Base-by-base conservation (phyloP, 305 asterid genomes). In the Plantago lanceolata region DNA sequence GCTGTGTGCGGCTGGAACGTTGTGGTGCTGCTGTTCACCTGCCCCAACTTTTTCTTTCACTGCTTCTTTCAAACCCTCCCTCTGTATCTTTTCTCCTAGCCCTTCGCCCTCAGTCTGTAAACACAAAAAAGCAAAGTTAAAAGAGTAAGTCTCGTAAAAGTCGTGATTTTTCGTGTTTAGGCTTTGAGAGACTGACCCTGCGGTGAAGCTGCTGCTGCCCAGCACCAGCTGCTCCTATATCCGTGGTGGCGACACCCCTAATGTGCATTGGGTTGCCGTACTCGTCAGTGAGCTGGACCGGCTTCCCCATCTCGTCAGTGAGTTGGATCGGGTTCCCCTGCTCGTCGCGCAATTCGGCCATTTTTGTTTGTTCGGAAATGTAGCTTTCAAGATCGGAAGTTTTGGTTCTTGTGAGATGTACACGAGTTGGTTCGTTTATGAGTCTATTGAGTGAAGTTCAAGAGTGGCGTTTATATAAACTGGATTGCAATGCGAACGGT, bases 321-420 rank as follows among this genome's bases (percentile, higher is more conserved):
- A 88, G 79, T 81, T 86, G 96, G 74, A 88, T 76, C 48, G 91
- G 97, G 56, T 88, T 88, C 14, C 88, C 95, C 40, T 73, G 77
- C 73, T 92, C 90, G 61, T 92, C 97, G 11, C 93, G 81, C 55
- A 89, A 31, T 64, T 89, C 93, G 31, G 95, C 87, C 95, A 86
- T 87, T 55, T 26, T n/a, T 21, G 6, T 19, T 7, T 0, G 3
- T 12, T 6, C 2, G 19, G 0, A 52, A 0, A 14, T 24, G 9
- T 53, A 18, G 6, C 0, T 54, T 12, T 19, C 24, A 54, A 53
- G 37, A 54, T 26, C 33, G 28, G 5, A 53, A 50, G 4, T 20
- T 40, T 2, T 0, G 3, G 1, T 40, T 40, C 2, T 40, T 9
- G 9, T 11, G 14, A 9, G 11, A 1, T 11, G 15, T 40, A 40